phyloP scores from a whole-genome alignment of 2,329 filamentous ascomycete genomes.

The Exophiala alcalophila region DNA sequence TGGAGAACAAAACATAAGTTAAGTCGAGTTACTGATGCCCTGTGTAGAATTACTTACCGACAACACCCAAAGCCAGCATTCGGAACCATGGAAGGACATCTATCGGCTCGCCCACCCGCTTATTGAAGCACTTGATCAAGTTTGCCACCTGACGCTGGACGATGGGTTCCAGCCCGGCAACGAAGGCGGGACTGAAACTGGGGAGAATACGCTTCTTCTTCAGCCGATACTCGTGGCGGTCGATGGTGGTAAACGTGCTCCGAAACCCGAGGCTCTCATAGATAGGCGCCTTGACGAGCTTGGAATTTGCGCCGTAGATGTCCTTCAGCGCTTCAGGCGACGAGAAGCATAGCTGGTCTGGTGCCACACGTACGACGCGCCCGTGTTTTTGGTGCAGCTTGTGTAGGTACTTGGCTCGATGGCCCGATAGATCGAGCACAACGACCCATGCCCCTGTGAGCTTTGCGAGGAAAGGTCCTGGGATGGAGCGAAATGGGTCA shows the following conservation, averaged over 20 bases:
- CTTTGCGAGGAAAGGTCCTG: constrained; percentile 4
- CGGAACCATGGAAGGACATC: constrained; percentile 7
- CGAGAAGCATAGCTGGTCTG: constrained; percentile 32
- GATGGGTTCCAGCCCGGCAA: constrained; percentile 1
- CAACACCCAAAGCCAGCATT: constrained; percentile 6
- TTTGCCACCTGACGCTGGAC: constrained; percentile 2
- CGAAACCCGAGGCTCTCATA: constrained; percentile 6
- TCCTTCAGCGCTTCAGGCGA: constrained; percentile 33
- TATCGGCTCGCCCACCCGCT: background rate
- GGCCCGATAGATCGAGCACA: constrained; percentile 32
- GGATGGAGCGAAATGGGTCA: constrained; percentile 5
- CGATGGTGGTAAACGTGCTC: constrained; percentile 4
- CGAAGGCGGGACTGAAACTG: constrained; percentile 2
- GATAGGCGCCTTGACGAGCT: constrained; percentile 4
- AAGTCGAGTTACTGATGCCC: background rate
- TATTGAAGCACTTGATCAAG: constrained; percentile 6
- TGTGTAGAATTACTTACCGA: constrained; percentile 3
- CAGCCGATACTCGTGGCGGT: constrained; percentile 1
- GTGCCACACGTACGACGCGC: constrained; percentile 33
- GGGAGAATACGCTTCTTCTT: constrained; percentile 11
- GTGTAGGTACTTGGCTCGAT: constrained; percentile 31
- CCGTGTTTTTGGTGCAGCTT: constrained; percentile 33
- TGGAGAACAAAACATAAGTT: no score
- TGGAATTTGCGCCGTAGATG: constrained; percentile 31
- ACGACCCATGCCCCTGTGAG: constrained; percentile 37